Evolutionary conservation across 139 green algal species (phyloP).

Genomic region (Coelastrella sp.): DNA sequence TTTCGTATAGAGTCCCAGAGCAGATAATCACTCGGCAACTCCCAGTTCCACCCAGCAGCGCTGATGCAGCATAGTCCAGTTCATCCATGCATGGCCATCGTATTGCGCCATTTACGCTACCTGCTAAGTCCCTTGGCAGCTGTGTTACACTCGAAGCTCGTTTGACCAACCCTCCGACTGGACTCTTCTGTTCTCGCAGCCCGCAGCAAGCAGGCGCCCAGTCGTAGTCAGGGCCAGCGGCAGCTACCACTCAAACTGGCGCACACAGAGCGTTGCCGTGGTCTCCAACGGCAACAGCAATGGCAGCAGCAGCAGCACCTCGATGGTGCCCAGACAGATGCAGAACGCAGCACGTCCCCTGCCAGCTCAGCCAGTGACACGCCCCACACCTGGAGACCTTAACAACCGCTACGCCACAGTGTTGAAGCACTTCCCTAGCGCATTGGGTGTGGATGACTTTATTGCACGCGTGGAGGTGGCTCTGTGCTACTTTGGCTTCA

Average conservation of each 20-base stretch:
- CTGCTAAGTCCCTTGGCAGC: neutral
- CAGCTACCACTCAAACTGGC: conserved; percentile 36
- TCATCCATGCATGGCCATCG: neutral
- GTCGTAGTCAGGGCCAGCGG: neutral
- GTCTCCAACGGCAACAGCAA: conserved; percentile 1
- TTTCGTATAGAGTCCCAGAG: neutral
- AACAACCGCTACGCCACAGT: conserved; percentile 46
- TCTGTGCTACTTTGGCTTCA: conserved; percentile 75
- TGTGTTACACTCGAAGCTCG: neutral
- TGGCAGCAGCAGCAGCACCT: neutral
- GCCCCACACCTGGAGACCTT: neutral
- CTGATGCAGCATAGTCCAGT: neutral
- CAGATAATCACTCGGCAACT: neutral
- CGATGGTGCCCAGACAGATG: conserved; percentile 36
- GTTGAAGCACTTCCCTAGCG: conserved; percentile 74
- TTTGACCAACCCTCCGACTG: neutral
- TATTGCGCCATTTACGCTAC: neutral
- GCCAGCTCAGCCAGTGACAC: neutral
- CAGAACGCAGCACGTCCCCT: conserved; percentile 21
- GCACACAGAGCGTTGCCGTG: neutral
- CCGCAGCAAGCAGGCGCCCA: conserved; percentile 17
- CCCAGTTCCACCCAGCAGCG: neutral
- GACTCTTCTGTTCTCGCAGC: neutral
- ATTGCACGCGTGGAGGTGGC: conserved; percentile 81
- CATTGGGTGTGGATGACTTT: conserved; percentile 85